Conservation (phyloP, 441 rosid genomes). For the Erodium texanum region DNA sequence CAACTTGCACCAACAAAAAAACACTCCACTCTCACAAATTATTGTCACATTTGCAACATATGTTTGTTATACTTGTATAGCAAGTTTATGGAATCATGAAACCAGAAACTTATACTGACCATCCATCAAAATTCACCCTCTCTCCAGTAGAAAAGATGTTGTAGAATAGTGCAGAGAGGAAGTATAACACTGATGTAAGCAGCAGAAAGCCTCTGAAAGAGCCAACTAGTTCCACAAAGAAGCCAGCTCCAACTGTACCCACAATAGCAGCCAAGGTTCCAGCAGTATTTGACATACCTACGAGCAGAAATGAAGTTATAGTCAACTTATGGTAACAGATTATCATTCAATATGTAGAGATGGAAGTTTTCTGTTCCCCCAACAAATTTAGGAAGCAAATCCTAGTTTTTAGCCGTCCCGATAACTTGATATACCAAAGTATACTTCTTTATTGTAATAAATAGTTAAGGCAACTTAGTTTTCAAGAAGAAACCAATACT, state of each 20-base stretch:
- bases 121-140: conserved; percentile 56
- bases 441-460: background rate
- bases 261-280: conserved; percentile 84
- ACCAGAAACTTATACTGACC: conserved; percentile 28
- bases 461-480: background rate
- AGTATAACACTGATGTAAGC: conserved; percentile 59
- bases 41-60: too few relatives aligned
- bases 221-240: conserved; percentile 75
- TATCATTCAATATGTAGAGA: background rate
- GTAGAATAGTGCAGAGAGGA: conserved; percentile 68
- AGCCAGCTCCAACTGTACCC: conserved; percentile 94
- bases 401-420: background rate
- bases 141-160: conserved; percentile 70
- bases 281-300: conserved; percentile 78
- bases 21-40: too few relatives aligned
- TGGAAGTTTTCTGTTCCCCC: conserved; percentile 4
- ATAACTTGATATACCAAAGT: background rate
- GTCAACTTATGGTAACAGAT: conserved; percentile 1
- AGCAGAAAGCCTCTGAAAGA: conserved; percentile 85
- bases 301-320: conserved; percentile 12
- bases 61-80: background rate
- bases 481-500: background rate
- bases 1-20: background rate
- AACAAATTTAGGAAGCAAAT: background rate
- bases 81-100: conserved; percentile 7